Evolutionary conservation across 202 grass and related monocot genomes (phyloP).

Genomic region (Elaeis oleifera): DNA sequence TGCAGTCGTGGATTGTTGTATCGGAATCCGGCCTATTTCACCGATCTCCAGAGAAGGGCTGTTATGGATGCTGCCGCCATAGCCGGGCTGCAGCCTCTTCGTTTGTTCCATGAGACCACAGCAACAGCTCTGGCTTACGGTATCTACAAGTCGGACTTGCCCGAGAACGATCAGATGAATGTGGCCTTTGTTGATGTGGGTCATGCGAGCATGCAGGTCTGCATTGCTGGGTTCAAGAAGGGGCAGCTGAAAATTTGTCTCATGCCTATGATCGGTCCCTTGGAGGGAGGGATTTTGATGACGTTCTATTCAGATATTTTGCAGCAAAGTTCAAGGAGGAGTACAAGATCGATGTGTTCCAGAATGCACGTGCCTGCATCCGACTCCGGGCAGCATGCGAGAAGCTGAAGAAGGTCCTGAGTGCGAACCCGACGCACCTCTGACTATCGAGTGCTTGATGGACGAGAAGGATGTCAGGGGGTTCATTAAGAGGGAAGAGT

Average conservation of each 20-base stretch:
- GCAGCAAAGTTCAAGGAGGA: constrained; percentile 78
- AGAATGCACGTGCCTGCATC: constrained; percentile 86
- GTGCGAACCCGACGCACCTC: constrained; percentile 80
- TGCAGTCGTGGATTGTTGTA: constrained; percentile 77
- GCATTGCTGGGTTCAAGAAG: constrained; percentile 81
- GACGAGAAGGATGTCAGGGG: constrained; percentile 95
- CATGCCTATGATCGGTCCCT: constrained; percentile 83
- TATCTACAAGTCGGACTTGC: constrained; percentile 88
- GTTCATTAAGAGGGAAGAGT: constrained; percentile 83
- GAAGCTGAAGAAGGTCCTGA: constrained; percentile 90
- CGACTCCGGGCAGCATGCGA: constrained; percentile 74
- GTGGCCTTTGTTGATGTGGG: constrained; percentile 97
- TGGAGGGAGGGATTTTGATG: constrained; percentile 93
- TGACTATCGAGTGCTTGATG: constrained; percentile 94
- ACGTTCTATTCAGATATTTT: constrained; percentile 82
- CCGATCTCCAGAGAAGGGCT: constrained; percentile 71
- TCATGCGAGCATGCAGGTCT: constrained; percentile 94
- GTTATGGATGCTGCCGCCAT: constrained; percentile 76
- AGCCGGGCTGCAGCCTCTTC: constrained; percentile 60
- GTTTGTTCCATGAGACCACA: constrained; percentile 87
- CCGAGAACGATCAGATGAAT: constrained; percentile 75
- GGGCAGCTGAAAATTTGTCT: constrained; percentile 83
- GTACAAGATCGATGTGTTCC: constrained; percentile 94
- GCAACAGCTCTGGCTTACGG: constrained; percentile 89
- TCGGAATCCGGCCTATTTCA: constrained; percentile 84